A percentile compares a stretch with the other conserved stretches of the same genome.
These are phyloP conservation scores for Melaleuca alternifolia DNA, from an alignment of 345 rosid genomes.

Conservation along the genomic window DNA sequence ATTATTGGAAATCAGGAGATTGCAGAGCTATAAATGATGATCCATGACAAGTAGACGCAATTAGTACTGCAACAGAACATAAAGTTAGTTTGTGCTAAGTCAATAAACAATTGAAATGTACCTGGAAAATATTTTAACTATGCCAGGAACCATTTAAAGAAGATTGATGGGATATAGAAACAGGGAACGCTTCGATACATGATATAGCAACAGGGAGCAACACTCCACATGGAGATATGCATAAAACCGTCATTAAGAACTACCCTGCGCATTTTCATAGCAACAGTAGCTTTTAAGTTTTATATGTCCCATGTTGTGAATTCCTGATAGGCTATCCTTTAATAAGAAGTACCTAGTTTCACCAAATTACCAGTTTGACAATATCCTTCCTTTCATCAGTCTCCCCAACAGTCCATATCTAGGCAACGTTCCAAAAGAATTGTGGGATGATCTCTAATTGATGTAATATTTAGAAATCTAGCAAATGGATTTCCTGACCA, in stretches of 20 bases:
- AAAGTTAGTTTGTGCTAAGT: no score
- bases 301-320: not conserved
- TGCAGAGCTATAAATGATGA: no score
- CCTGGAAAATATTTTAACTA: no score
- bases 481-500: not conserved
- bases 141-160: not conserved
- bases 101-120: no score
- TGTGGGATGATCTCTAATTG: accelerated
- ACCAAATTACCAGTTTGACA: not conserved
- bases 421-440: not conserved
- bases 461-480: not conserved
- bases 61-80: no score
- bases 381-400: not conserved
- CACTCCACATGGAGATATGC: not conserved
- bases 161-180: not conserved
- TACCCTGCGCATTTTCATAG: not conserved
- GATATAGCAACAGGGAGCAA: not conserved
- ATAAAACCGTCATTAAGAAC: not conserved
- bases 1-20: no score
- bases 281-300: not conserved
- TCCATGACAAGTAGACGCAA: no score
- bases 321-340: not conserved
- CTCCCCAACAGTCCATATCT: not conserved
- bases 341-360: not conserved
- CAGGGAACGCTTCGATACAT: not conserved